Percentiles rank a stretch among this genome's conserved stretches.
Conservation (phyloP, 73 alveolate species). For the Halteria grandinella region DNA sequence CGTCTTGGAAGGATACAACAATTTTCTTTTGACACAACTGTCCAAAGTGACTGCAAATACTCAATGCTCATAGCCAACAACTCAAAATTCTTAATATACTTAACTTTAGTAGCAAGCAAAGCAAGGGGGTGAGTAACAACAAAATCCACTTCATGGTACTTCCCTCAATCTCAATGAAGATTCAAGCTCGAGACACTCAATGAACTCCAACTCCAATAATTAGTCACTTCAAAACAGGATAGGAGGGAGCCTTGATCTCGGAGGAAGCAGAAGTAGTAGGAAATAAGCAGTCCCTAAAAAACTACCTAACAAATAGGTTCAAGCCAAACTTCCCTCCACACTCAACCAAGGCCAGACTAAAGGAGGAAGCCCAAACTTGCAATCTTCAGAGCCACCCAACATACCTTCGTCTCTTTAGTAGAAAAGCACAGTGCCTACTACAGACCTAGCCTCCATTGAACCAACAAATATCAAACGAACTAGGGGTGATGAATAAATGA, state of each 20-base stretch:
- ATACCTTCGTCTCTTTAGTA: neutral
- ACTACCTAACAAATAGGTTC: slow-evolving; percentile 11
- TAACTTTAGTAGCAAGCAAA: too few relatives aligned
- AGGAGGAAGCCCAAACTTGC: too few relatives aligned
- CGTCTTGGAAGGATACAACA: too few relatives aligned
- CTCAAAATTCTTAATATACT: too few relatives aligned
- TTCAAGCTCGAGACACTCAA: slow-evolving; percentile 20
- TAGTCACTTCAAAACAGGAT: neutral
- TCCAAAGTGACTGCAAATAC: too few relatives aligned
- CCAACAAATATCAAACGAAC: slow-evolving; percentile 6
- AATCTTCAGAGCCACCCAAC: slow-evolving; percentile 19
- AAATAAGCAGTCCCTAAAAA: slow-evolving; percentile 10
- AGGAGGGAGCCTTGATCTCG: too few relatives aligned
- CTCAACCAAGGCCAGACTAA: neutral
- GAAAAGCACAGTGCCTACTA: neutral
- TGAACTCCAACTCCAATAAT: slow-evolving; percentile 36
- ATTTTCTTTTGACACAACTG: too few relatives aligned
- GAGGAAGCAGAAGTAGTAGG: too few relatives aligned
- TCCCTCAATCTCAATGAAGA: slow-evolving; percentile 28
- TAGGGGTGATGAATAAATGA: neutral
- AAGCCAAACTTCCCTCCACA: neutral
- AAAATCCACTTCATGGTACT: slow-evolving; percentile 26
- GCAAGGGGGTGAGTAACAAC: too few relatives aligned
- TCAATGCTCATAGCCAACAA: too few relatives aligned
- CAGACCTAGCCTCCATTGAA: neutral